These are phyloP conservation scores for Sporothrix brunneoviolacea DNA, from an alignment of 2,329 filamentous ascomycete genomes.

Conservation along the genomic window DNA sequence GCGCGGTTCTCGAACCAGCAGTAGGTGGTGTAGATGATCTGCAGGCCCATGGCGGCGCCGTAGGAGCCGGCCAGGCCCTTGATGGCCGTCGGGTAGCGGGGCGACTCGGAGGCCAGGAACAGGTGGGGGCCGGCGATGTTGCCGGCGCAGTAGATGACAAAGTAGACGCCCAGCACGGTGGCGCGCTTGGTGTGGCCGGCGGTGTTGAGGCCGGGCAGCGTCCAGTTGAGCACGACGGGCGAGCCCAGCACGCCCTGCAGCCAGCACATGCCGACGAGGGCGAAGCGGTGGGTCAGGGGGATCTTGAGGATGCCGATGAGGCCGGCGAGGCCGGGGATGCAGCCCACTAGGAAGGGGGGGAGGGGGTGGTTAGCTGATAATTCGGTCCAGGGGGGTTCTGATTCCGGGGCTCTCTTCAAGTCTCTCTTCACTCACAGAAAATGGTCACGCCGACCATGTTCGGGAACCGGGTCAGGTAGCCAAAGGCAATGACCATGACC, in stretches of 20 bases:
- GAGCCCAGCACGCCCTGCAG: conserved; percentile 43
- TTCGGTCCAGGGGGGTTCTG: too few relatives aligned
- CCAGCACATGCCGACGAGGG: conserved; percentile 47
- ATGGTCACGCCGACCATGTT: conserved; percentile 27
- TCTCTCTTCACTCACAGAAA: conserved; percentile 13
- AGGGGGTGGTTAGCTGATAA: too few relatives aligned
- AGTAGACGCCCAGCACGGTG: conserved; percentile 43
- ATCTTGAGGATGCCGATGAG: conserved; percentile 45
- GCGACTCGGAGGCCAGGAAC: conserved; percentile 14
- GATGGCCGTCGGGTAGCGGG: conserved; percentile 17
- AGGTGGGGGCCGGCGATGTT: conserved; percentile 18
- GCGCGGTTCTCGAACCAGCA: conserved; percentile 14
- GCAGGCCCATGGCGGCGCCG: conserved; percentile 14
- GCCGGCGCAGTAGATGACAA: conserved; percentile 15
- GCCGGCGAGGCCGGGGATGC: conserved; percentile 31
- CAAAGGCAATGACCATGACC: conserved; percentile 26
- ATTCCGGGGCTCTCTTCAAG: too few relatives aligned
- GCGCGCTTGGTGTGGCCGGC: conserved; percentile 46
- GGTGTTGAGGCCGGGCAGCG: conserved; percentile 38
- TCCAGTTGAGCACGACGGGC: conserved; percentile 46
- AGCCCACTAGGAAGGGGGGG: conserved; percentile 7
- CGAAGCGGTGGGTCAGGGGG: conserved; percentile 36
- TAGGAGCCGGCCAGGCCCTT: conserved; percentile 16
- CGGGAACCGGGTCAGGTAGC: conserved; percentile 38
- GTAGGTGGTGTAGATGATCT: conserved; percentile 13